phyloP scores from a whole-genome alignment of 345 rosid species.

The Citrus hindsii region DNA sequence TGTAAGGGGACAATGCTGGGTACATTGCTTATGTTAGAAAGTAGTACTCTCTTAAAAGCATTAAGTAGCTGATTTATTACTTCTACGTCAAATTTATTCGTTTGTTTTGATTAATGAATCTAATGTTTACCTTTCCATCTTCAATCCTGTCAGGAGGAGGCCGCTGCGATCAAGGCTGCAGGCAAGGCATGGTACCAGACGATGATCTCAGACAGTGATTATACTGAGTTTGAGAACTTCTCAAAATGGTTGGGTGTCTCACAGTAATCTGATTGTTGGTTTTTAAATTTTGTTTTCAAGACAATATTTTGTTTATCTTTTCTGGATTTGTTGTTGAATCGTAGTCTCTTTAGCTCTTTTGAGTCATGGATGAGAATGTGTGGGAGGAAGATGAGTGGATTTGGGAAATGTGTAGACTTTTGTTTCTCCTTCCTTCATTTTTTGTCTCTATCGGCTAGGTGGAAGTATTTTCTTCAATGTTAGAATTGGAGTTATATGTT shows the following conservation, averaged over 20 bases:
- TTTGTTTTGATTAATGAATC: no score
- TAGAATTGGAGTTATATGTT: neutral
- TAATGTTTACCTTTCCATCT: neutral
- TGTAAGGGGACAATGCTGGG: no score
- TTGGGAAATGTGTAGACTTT: neutral
- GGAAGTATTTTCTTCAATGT: neutral
- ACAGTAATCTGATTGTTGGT: conserved; percentile 36
- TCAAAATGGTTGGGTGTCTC: conserved; percentile 79
- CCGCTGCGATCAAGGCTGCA: conserved; percentile 62
- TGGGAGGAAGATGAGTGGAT: neutral
- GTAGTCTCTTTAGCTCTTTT: neutral
- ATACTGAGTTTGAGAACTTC: conserved; percentile 86
- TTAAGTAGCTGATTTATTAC: no score
- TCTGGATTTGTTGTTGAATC: conserved; percentile 4
- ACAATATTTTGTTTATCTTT: conserved; percentile 4
- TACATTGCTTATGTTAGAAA: no score
- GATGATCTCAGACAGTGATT: conserved; percentile 92
- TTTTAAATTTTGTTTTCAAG: neutral
- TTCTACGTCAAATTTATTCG: no score
- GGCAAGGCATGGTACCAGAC: conserved; percentile 94
- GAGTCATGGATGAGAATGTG: conserved; percentile 6
- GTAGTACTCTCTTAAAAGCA: neutral
- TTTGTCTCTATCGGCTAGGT: neutral
- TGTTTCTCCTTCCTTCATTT: neutral
- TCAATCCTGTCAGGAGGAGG: conserved; percentile 63